These are phyloP conservation scores for Coprinopsis sp. DNA, from an alignment of 768 basidiomycete genomes.

Conservation along the genomic window DNA sequence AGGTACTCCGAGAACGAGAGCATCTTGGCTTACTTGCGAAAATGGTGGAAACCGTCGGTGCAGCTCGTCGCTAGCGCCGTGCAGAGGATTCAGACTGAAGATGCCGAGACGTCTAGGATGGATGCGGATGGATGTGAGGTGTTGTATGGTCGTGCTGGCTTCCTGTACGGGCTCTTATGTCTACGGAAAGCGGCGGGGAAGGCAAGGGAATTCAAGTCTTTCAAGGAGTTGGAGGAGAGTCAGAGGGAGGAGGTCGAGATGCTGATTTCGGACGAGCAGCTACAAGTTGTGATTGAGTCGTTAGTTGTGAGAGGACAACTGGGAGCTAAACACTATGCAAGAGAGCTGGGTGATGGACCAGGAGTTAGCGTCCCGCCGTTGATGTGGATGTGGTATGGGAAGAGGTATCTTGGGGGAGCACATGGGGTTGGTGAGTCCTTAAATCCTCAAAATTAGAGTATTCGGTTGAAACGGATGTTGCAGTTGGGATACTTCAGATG, in stretches of 20 bases:
- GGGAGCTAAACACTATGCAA: conserved; percentile 32
- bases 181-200: conserved; percentile 28
- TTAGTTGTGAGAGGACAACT: conserved; percentile 41
- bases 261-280: conserved; percentile 30
- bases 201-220: conserved; percentile 12
- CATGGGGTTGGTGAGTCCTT: conserved; percentile 59
- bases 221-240: conserved; percentile 9
- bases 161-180: conserved; percentile 47
- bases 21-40: conserved; percentile 12
- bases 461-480: not conserved
- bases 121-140: conserved; percentile 52
- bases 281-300: conserved; percentile 36
- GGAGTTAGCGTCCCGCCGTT: conserved; percentile 25
- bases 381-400: conserved; percentile 61
- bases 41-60: conserved; percentile 16
- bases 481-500: conserved; percentile 52
- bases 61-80: conserved; percentile 21
- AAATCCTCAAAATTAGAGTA: not conserved
- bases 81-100: conserved; percentile 19
- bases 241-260: conserved; percentile 17
- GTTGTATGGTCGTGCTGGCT: conserved; percentile 54
- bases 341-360: conserved; percentile 18
- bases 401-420: conserved; percentile 50
- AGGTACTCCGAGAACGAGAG: conserved; percentile 17
- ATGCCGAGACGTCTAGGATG: conserved; percentile 12